Conservation (phyloP, 495 filamentous ascomycete genomes). For the Beverwykella pulmonaria region DNA sequence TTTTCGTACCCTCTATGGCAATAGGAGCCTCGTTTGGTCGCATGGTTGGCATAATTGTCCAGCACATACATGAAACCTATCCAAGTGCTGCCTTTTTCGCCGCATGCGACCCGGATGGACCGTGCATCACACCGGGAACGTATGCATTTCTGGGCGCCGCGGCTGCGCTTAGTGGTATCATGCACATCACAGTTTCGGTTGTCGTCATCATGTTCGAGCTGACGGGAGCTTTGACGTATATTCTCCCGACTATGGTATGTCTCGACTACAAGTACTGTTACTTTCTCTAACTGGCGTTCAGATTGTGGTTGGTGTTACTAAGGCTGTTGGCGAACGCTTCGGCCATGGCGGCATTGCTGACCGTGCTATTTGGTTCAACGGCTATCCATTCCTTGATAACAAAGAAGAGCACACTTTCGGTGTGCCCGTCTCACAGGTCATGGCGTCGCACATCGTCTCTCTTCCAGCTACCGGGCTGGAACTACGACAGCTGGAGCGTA, state of each 20-base stretch:
- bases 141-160: conserved; percentile 94
- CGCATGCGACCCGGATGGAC: conserved; percentile 85
- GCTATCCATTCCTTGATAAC: conserved; percentile 95
- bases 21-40: conserved; percentile 92
- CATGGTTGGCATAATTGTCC: conserved; percentile 91
- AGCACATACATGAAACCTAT: conserved; percentile 81
- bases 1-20: conserved; percentile 98
- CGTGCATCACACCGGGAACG: conserved; percentile 94
- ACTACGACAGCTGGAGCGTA: conserved; percentile 70
- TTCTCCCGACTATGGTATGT: conserved; percentile 87
- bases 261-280: not conserved
- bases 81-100: conserved; percentile 83
- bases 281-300: conserved; percentile 36
- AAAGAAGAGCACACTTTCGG: conserved; percentile 98
- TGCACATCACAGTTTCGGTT: conserved; percentile 95
- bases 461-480: conserved; percentile 76
- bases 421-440: conserved; percentile 88
- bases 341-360: conserved; percentile 96
- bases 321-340: conserved; percentile 87
- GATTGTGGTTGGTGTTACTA: conserved; percentile 97
- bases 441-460: conserved; percentile 77
- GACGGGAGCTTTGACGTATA: conserved; percentile 92
- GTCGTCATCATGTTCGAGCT: conserved; percentile 99
- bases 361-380: conserved; percentile 99
- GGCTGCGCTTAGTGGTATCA: conserved; percentile 95